Base-by-base conservation (phyloP, 2,329 filamentous ascomycete genomes). In the Colletotrichum endophyticum region DNA sequence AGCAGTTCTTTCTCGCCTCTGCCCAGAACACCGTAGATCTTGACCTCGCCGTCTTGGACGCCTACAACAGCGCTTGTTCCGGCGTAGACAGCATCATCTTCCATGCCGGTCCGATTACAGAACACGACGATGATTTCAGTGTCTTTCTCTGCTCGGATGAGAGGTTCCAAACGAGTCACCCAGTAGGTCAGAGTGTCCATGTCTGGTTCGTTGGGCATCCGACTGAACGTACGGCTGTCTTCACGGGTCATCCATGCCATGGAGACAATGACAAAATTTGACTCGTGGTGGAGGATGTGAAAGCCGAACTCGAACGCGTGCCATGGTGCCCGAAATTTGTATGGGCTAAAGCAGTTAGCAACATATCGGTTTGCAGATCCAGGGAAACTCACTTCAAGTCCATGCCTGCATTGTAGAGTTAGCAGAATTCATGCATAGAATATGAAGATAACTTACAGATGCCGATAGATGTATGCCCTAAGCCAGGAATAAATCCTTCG, bases 221-320 rank as follows among this genome's bases (percentile, higher is more conserved):
- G 87, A 75, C 80, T 91, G 81, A 86, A 92, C 9, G 75, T 73
- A 22, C 80, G 87, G 2, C 84, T 87, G 80, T 87, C 89, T 77
- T 87, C 91, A 72, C 83, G 87, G 3, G 94, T 95, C 36, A 95
- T 86, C 95, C 94, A 96, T 0, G 95, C 94, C 95, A 96, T 96
- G 6, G 91, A 92, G 0, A 96, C 79, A 39, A 96, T 91, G 3
- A 95, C 92, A 0, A 96, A 78, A 16, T 92, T 91, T 0, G 93
- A 90, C 0, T 88, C 81, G 0, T 85, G 84, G 2, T 91, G 84
- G 0, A 95, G 82, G 8, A 93, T 86, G 59, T 94, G 91, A 28
- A 86, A 89, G 0, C 88, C 89, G 16, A 88, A 88, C 70, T 89
- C 86, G 30, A 85, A 87, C 0, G 78, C 79, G 8, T 84, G 36